Evolutionary conservation across 148 eudicot genomes (phyloP), one percentile per base, ranked within the genome.

Genomic region (Rhododendron griersonianum): DNA sequence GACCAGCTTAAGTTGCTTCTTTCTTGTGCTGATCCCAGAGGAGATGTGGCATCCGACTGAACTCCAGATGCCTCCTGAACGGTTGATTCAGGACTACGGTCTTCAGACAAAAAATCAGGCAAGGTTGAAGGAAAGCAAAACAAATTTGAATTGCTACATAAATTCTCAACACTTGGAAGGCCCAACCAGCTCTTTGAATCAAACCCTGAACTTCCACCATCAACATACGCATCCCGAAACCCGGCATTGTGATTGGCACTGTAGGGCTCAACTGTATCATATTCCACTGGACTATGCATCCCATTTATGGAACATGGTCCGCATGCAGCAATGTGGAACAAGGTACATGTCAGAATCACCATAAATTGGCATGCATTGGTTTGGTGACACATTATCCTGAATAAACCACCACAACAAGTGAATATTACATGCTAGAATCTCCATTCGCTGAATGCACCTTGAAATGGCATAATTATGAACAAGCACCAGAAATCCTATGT

Each of bases 101-200:
- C 90, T 85, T 91, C 92, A 23, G 84, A 80, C 23, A 79, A 87
- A 89, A 88, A 88, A 71, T 87, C 94, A 82, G 87, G 82, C 19
- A 90, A 85, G 57, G 94, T 89, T 9, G 95, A 94, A 80, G 90
- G 91, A 85, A 95, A 90, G 89, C 92, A 90, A 78, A 91, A 91
- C 82, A 84, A 80, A 81, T 92, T 88, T 28, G 95, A 87, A 89
- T 86, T 75, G 55, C 87, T 80, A 80, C 94, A 91, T 57, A 89
- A 81, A 85, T 88, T 82, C 79, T 90, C 93, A 57, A 85, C 85
- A 65, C 86, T 84, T 19, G 73, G 90, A 37, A 37, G 85, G 69
- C 81, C 87, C 53, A 76, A 75, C 39, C 0, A 39, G 39, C 19
- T 33, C 9, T 85, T 75, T 6, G 85, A 74, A 45, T 76, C 88